These are phyloP conservation scores for Erythrophleum fordii DNA, from an alignment of 306 rosid species.

Conservation along the genomic window DNA sequence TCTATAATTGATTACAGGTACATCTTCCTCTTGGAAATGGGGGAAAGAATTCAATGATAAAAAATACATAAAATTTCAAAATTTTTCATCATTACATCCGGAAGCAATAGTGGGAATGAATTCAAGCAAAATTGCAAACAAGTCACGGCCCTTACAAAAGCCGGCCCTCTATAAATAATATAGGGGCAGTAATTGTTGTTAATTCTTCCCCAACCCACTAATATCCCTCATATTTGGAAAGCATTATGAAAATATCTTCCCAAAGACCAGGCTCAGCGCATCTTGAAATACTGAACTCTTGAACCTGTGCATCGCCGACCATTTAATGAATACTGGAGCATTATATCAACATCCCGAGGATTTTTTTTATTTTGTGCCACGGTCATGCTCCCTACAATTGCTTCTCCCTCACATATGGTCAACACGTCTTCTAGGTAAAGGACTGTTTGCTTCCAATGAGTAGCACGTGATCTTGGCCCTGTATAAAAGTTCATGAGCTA, in stretches of 20 bases:
- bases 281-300: slow-evolving; percentile 78
- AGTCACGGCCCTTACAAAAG: slow-evolving; percentile 19
- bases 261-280: slow-evolving; percentile 59
- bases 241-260: neutral
- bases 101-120: slow-evolving; percentile 38
- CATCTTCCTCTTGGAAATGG: neutral
- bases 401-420: slow-evolving; percentile 89
- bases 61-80: slow-evolving; percentile 42
- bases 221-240: slow-evolving; percentile 33
- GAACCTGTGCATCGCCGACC: slow-evolving; percentile 69
- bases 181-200: slow-evolving; percentile 37
- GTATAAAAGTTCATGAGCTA: slow-evolving; percentile 33
- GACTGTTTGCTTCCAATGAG: slow-evolving; percentile 99
- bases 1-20: neutral
- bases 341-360: slow-evolving; percentile 88
- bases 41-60: neutral
- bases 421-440: slow-evolving; percentile 89
- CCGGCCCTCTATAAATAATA: slow-evolving; percentile 1
- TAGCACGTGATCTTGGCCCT: slow-evolving; percentile 89
- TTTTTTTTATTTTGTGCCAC: slow-evolving; percentile 86
- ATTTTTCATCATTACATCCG: slow-evolving; percentile 38
- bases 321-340: slow-evolving; percentile 77
- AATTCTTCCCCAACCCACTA: slow-evolving; percentile 14
- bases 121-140: slow-evolving; percentile 33
- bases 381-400: slow-evolving; percentile 73